phyloP scores from a whole-genome alignment of 495 filamentous ascomycete genomes.

The Neurospora sp. region DNA sequence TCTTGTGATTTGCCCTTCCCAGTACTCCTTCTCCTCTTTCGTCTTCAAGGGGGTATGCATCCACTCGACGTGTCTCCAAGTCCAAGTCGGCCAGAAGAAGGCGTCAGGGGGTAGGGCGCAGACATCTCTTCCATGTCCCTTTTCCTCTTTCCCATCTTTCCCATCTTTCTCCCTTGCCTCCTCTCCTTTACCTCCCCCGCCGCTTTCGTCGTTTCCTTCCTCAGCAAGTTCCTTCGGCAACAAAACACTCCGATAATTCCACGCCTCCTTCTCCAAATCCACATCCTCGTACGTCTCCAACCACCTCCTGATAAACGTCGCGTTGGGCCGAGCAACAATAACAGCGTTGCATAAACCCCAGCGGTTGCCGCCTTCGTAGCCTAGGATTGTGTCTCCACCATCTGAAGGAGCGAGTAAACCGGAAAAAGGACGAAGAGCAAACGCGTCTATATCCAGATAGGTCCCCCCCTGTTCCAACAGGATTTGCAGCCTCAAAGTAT shows the following conservation, averaged over 20 bases:
- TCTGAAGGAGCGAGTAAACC: slow-evolving; percentile 25
- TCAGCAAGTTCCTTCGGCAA: slow-evolving; percentile 32
- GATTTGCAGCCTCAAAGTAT: slow-evolving; percentile 1
- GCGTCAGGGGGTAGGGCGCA: slow-evolving; percentile 32
- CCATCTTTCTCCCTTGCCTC: background rate
- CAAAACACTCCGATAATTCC: slow-evolving; percentile 38
- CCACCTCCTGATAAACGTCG: slow-evolving; percentile 34
- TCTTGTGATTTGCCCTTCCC: slow-evolving; percentile 23
- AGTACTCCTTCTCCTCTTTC: slow-evolving; percentile 20
- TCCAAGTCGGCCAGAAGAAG: slow-evolving; percentile 45
- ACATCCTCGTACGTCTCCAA: slow-evolving; percentile 29
- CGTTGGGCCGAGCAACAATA: slow-evolving; percentile 32
- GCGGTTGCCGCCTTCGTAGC: slow-evolving; percentile 37
- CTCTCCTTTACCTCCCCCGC: background rate
- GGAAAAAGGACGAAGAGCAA: slow-evolving; percentile 5
- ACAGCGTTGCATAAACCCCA: slow-evolving; percentile 38
- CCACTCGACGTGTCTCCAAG: slow-evolving; percentile 33
- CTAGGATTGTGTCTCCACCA: slow-evolving; percentile 28
- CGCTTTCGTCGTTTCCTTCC: background rate
- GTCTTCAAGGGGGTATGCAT: slow-evolving; percentile 32
- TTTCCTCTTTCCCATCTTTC: slow-evolving; percentile 1
- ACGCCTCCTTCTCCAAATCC: slow-evolving; percentile 25
- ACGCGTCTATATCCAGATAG: slow-evolving; percentile 35
- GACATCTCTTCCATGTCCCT: slow-evolving; percentile 22
- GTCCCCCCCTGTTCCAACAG: slow-evolving; percentile 34